Base-by-base conservation (phyloP, 164 flowering plant genomes). In the Magnolia officinalis region DNA sequence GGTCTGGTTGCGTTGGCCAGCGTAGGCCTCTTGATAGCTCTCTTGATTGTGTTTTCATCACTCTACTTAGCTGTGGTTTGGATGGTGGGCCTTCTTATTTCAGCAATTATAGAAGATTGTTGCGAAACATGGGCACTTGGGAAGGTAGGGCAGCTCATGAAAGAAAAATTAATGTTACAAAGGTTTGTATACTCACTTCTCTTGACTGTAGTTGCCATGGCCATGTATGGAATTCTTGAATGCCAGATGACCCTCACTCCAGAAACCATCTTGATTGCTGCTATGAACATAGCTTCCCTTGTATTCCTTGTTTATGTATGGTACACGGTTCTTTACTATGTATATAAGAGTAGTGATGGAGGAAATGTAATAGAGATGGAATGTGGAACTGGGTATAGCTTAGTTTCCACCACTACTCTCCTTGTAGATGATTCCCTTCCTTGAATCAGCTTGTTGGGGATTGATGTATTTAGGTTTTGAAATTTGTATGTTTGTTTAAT, bases 61-160 rank as follows among this genome's bases (percentile, higher is more conserved):
- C 2, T 70, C 20, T 76, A 80, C 63, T 58, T 80, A 37, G 3
- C 76, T 4, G 73, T 79, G 24, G 50, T 67, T 67, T 81, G 80
- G 83, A 73, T 14, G 5, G 29, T 82, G 71, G 50, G 85, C 65
- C 59, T 81, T 11, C 84, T 82, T 4, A 68, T 81, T 68, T 82
- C 84, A 0, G 82, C 83, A 3, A 7, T 82, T 1, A 86, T 83
- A 76, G 82, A 78, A 19, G 69, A 16, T 58, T 74, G 73, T 50
- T 74, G 65, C 63, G 88, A 87, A 52, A 14, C 76, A 2, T 74
- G 77, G 50, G 85, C 88, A 77, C 37, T 85, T 16, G 79, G 80
- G 61, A 83, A 74, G 75, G 84, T 82, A 13, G 72, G 63, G 24
- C 37, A 18, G 74, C 82, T 87, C 6, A 31, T 83, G 1, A 80